These are phyloP conservation scores for Handroanthus guayacan DNA, from an alignment of 257 asterid genomes.

Conservation along the genomic window DNA sequence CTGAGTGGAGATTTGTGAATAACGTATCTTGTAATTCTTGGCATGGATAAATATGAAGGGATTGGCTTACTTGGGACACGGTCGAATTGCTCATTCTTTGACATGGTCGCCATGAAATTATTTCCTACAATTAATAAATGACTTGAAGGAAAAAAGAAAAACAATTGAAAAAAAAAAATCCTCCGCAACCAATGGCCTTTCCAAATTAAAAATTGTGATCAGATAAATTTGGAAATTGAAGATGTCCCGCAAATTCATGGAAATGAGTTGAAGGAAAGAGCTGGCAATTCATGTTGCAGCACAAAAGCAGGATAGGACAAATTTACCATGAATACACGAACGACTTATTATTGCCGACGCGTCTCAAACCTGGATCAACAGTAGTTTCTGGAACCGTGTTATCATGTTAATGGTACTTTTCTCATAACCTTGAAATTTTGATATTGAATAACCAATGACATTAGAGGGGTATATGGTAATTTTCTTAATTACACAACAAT, in stretches of 20 bases:
- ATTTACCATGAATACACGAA: background rate
- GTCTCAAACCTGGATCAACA: background rate
- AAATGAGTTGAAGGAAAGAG: conserved; percentile 9
- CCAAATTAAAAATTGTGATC: background rate
- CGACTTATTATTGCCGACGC: background rate
- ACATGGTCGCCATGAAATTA: background rate
- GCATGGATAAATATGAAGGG: background rate
- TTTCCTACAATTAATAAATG: too few relatives aligned
- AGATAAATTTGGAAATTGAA: background rate
- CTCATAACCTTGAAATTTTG: too few relatives aligned
- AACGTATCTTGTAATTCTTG: background rate
- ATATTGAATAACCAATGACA: too few relatives aligned
- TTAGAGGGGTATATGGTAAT: too few relatives aligned
- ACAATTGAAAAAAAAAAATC: too few relatives aligned
- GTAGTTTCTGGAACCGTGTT: too few relatives aligned
- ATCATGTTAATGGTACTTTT: too few relatives aligned
- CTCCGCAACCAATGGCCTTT: too few relatives aligned
- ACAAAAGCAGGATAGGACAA: background rate
- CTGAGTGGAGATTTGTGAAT: background rate
- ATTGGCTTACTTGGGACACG: background rate
- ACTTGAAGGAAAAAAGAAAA: too few relatives aligned
- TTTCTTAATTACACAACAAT: too few relatives aligned
- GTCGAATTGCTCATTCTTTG: background rate
- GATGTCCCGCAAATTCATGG: conserved; percentile 12
- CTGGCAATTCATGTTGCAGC: background rate